A percentile compares a stretch with the other conserved stretches of the same genome.
These are phyloP conservation scores for Pythium dissimile DNA, from an alignment of 352 stramenopile species.

Conservation along the genomic window DNA sequence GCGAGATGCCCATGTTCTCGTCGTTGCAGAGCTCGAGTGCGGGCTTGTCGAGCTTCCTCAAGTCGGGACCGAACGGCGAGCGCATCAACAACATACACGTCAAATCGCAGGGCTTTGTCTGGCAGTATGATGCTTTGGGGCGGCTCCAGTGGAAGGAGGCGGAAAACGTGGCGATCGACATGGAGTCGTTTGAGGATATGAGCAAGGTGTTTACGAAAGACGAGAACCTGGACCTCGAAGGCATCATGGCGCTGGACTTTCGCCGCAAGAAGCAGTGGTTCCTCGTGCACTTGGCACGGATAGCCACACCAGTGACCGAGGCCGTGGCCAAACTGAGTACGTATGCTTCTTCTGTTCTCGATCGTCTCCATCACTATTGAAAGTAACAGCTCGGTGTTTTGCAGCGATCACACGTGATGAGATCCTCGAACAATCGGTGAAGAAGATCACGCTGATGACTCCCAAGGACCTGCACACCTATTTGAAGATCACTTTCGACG, in stretches of 20 bases:
- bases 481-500: slow-evolving; percentile 67
- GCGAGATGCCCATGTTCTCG: slow-evolving; percentile 16
- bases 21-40: slow-evolving; percentile 8
- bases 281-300: slow-evolving; percentile 59
- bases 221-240: slow-evolving; percentile 64
- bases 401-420: slow-evolving; percentile 50
- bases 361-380: no score
- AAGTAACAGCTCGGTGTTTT: no score
- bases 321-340: slow-evolving; percentile 63
- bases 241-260: slow-evolving; percentile 76
- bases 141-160: slow-evolving; percentile 54
- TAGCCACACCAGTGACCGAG: slow-evolving; percentile 61
- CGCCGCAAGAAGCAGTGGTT: slow-evolving; percentile 84
- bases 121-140: slow-evolving; percentile 55
- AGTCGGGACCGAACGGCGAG: slow-evolving; percentile 40
- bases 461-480: slow-evolving; percentile 55
- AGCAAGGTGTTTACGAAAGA: slow-evolving; percentile 29
- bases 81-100: slow-evolving; percentile 59
- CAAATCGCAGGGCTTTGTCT: slow-evolving; percentile 66
- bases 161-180: slow-evolving; percentile 63
- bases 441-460: slow-evolving; percentile 34
- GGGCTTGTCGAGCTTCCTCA: slow-evolving; percentile 13
- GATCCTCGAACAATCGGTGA: slow-evolving; percentile 54
- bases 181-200: slow-evolving; percentile 57
- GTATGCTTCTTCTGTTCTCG: slow-evolving; percentile 19